phyloP scores from a whole-genome alignment of 139 green algal species.

The Pycnococcus provasolii region DNA sequence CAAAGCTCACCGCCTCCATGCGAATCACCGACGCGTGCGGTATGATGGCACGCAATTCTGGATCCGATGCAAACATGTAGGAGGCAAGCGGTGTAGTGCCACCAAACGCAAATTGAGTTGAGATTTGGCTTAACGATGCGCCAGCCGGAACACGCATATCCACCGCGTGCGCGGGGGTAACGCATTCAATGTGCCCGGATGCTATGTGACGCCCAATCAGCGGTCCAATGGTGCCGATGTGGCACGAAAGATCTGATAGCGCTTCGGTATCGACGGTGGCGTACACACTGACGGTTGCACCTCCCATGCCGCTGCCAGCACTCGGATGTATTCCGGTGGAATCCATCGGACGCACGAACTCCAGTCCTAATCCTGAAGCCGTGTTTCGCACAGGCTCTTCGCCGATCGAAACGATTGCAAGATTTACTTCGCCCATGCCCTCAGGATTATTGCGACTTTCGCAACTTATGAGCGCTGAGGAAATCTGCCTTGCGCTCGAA shows the following conservation, averaged over 20 bases:
- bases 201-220: neutral
- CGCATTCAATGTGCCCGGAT: neutral
- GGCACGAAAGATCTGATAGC: neutral
- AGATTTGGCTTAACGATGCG: neutral
- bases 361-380: neutral
- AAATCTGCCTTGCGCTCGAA: neutral
- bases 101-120: neutral
- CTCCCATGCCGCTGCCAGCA: neutral
- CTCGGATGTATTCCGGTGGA: neutral
- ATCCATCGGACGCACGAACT: neutral
- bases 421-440: neutral
- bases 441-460: neutral
- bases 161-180: neutral
- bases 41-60: neutral
- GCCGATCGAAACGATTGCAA: neutral
- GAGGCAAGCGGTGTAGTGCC: neutral
- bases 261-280: neutral
- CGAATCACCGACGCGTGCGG: neutral
- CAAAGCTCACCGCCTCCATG: neutral
- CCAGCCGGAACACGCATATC: neutral
- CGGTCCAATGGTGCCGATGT: neutral
- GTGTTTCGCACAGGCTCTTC: neutral
- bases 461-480: constrained; percentile 9
- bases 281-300: neutral
- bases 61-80: neutral